Evolutionary conservation across 1,284 basidiomycete genomes (phyloP).

Genomic region (Ustilago hordei): DNA sequence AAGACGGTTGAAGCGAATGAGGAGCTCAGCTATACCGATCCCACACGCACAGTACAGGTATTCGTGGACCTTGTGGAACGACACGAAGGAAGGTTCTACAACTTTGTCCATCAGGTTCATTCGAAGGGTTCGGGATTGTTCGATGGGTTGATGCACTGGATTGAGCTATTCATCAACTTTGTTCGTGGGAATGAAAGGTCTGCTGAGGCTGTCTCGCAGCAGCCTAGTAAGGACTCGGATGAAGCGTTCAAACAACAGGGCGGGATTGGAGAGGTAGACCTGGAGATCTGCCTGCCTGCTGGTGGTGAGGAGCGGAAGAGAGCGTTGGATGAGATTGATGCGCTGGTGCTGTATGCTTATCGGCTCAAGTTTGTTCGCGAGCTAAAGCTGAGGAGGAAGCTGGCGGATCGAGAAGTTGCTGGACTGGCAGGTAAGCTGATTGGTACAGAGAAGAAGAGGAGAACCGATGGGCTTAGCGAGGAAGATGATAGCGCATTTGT

Average conservation of each 20-base stretch:
- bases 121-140: slow-evolving; percentile 95
- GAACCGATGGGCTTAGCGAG: slow-evolving; percentile 45
- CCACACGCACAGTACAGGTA: slow-evolving; percentile 86
- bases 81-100: slow-evolving; percentile 95
- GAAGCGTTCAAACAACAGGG: slow-evolving; percentile 20
- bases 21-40: slow-evolving; percentile 85
- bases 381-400: slow-evolving; percentile 60
- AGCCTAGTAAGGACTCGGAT: background rate
- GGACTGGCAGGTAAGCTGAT: slow-evolving; percentile 52
- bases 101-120: slow-evolving; percentile 98
- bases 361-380: slow-evolving; percentile 66
- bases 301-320: slow-evolving; percentile 54
- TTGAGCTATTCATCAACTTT: slow-evolving; percentile 91
- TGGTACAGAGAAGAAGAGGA: slow-evolving; percentile 35
- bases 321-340: slow-evolving; percentile 64
- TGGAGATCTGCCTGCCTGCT: slow-evolving; percentile 65
- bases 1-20: slow-evolving; percentile 91
- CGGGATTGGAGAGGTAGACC: slow-evolving; percentile 62
- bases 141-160: slow-evolving; percentile 93
- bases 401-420: slow-evolving; percentile 58
- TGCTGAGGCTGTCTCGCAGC: slow-evolving; percentile 73
- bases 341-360: slow-evolving; percentile 64
- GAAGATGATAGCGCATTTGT: slow-evolving; percentile 63
- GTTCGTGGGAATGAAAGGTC: slow-evolving; percentile 83
- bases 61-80: slow-evolving; percentile 94